A percentile compares a stretch with the other conserved stretches of the same genome.
These are phyloP conservation scores for Hypoxylon sp. DNA, from an alignment of 2,329 filamentous ascomycete genomes.

Conservation along the genomic window DNA sequence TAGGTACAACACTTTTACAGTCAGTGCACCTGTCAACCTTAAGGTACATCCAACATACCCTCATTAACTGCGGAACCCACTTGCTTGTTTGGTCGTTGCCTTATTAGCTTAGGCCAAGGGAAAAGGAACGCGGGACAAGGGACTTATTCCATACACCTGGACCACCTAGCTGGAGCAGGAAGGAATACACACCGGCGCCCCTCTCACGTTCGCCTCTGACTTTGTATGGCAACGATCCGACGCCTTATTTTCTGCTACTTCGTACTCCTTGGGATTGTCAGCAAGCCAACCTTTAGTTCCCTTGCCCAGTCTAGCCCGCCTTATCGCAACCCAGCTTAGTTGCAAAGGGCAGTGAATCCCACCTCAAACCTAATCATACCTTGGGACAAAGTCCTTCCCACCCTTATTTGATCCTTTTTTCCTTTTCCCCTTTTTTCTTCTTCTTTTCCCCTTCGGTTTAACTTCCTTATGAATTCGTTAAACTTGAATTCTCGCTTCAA, in stretches of 20 bases:
- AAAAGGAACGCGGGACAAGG: slow-evolving; percentile 23
- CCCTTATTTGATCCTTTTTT: slow-evolving; percentile 34
- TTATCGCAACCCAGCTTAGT: slow-evolving; percentile 38
- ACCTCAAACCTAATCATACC: slow-evolving; percentile 34
- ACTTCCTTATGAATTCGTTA: slow-evolving; percentile 79
- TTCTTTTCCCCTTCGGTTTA: slow-evolving; percentile 26
- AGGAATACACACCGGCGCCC: slow-evolving; percentile 16
- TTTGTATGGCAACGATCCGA: slow-evolving; percentile 21
- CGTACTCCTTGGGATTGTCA: slow-evolving; percentile 30
- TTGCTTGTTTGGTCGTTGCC: slow-evolving; percentile 24
- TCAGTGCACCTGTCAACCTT: background rate
- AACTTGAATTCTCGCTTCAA: slow-evolving; percentile 86
- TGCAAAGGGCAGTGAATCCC: slow-evolving; percentile 32
- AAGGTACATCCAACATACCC: background rate
- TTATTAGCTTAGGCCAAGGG: slow-evolving; percentile 29
- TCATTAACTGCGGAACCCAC: slow-evolving; percentile 2
- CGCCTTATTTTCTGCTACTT: slow-evolving; percentile 5
- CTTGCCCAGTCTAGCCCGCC: slow-evolving; percentile 43
- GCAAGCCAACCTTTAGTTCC: slow-evolving; percentile 30
- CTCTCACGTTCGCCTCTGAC: slow-evolving; percentile 23
- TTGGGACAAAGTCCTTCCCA: slow-evolving; percentile 36
- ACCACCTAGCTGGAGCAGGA: slow-evolving; percentile 10
- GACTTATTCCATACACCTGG: slow-evolving; percentile 23
- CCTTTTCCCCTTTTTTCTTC: slow-evolving; percentile 17
- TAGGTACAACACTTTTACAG: background rate